These are phyloP conservation scores for Stemphylium beticola DNA, from an alignment of 2,329 filamentous ascomycete genomes.

Conservation along the genomic window DNA sequence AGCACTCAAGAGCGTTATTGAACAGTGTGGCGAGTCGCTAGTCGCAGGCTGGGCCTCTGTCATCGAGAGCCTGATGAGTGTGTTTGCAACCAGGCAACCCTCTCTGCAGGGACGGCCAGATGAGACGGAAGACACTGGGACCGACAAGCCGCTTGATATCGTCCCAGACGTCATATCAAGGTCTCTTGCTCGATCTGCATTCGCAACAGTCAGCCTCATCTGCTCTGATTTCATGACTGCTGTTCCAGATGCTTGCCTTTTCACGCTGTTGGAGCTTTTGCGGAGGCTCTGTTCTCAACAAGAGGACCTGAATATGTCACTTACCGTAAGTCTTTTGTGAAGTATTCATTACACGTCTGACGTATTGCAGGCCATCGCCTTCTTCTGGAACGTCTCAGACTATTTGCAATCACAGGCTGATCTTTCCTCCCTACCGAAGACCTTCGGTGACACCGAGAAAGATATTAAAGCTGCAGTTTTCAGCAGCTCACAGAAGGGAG, in stretches of 20 bases:
- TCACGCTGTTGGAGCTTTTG: slow-evolving; percentile 85
- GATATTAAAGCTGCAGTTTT: slow-evolving; percentile 65
- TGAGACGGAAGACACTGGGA: neutral
- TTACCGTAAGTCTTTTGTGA: slow-evolving; percentile 69
- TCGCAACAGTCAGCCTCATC: slow-evolving; percentile 87
- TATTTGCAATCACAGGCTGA: slow-evolving; percentile 68
- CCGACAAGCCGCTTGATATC: neutral
- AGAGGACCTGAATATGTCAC: slow-evolving; percentile 91
- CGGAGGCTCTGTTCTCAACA: slow-evolving; percentile 88
- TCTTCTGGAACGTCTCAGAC: slow-evolving; percentile 95
- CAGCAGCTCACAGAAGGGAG: slow-evolving; percentile 64
- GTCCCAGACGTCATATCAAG: slow-evolving; percentile 61
- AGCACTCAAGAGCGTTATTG: slow-evolving; percentile 79
- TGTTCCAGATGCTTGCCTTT: slow-evolving; percentile 70
- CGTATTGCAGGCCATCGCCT: slow-evolving; percentile 75
- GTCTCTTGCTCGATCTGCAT: slow-evolving; percentile 82
- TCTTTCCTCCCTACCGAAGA: slow-evolving; percentile 39
- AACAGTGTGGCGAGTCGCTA: slow-evolving; percentile 85
- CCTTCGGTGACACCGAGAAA: slow-evolving; percentile 49
- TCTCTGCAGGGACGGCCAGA: neutral
- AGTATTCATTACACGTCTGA: slow-evolving; percentile 7
- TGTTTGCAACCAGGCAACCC: slow-evolving; percentile 60
- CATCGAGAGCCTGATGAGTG: slow-evolving; percentile 83
- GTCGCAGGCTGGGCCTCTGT: slow-evolving; percentile 83
- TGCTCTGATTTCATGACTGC: slow-evolving; percentile 91